Conservation (phyloP, 2,329 filamentous ascomycete genomes). For the Fusarium sp. region DNA sequence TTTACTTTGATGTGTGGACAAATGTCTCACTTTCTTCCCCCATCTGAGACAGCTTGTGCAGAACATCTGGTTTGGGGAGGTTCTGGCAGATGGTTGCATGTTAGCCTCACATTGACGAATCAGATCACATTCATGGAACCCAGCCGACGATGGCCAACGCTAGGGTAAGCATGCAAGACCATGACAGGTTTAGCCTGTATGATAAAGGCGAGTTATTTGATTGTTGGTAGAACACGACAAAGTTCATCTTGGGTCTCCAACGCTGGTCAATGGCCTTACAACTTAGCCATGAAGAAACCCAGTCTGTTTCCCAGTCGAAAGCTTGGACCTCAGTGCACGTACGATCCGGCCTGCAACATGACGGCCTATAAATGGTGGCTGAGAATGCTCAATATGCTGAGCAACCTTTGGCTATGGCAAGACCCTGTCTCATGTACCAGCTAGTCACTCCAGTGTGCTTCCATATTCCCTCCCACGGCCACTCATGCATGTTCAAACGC, state of each 20-base stretch:
- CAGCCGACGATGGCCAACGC: conserved; percentile 24
- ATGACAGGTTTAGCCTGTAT: conserved; percentile 31
- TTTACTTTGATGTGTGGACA: conserved; percentile 3
- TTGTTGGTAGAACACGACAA: conserved; percentile 2
- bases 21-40: conserved; percentile 2
- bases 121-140: conserved; percentile 6
- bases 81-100: conserved; percentile 17
- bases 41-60: not conserved
- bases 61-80: conserved; percentile 11
- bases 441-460: not conserved
- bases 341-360: not conserved
- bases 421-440: conserved; percentile 9
- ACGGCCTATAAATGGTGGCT: conserved; percentile 16
- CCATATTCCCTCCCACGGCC: conserved; percentile 8
- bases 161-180: conserved; percentile 38
- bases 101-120: conserved; percentile 29
- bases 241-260: conserved; percentile 2
- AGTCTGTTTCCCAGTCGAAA: not conserved
- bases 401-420: not conserved
- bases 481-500: conserved; percentile 12
- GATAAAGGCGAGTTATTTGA: conserved; percentile 14
- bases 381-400: not conserved
- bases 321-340: not conserved
- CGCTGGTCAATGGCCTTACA: not conserved
- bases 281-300: not conserved